phyloP scores from a whole-genome alignment of 2,329 filamentous ascomycete species.

The Penicillium sp. region DNA sequence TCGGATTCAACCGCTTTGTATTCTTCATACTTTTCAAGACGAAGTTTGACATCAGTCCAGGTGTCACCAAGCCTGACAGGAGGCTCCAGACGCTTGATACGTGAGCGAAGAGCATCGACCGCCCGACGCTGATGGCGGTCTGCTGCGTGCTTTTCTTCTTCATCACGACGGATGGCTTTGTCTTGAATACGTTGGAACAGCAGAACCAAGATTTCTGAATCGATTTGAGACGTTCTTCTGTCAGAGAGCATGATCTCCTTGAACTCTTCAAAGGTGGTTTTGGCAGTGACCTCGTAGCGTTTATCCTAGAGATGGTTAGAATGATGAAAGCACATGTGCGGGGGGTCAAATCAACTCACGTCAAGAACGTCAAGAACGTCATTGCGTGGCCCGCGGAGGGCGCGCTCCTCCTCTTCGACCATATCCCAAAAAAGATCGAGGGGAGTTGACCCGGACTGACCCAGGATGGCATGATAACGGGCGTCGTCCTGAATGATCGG shows the following conservation, averaged over 20 bases:
- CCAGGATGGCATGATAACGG: constrained; percentile 76
- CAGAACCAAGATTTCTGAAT: constrained; percentile 68
- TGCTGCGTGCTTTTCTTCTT: constrained; percentile 73
- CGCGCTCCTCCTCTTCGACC: constrained; percentile 86
- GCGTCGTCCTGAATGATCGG: constrained; percentile 71
- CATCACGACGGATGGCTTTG: constrained; percentile 72
- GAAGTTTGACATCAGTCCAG: constrained; percentile 79
- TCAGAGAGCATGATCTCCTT: constrained; percentile 74
- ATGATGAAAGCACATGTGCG: neutral
- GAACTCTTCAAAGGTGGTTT: constrained; percentile 87
- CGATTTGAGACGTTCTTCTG: constrained; percentile 80
- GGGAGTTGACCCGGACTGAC: constrained; percentile 75
- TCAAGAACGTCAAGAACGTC: constrained; percentile 83
- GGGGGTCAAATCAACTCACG: constrained; percentile 48
- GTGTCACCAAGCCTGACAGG: constrained; percentile 71
- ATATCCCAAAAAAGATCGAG: constrained; percentile 95
- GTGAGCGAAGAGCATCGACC: constrained; percentile 74
- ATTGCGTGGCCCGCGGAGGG: constrained; percentile 73
- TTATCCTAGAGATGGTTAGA: constrained; percentile 61
- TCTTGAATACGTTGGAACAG: constrained; percentile 86
- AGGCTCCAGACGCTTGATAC: constrained; percentile 85
- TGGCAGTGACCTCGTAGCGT: constrained; percentile 80
- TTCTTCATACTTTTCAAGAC: constrained; percentile 74
- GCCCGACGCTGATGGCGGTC: constrained; percentile 82
- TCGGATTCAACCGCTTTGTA: constrained; percentile 78